Evolutionary conservation across 2,329 filamentous ascomycete genomes (phyloP).

Genomic region (Epicoccum nigrum): DNA sequence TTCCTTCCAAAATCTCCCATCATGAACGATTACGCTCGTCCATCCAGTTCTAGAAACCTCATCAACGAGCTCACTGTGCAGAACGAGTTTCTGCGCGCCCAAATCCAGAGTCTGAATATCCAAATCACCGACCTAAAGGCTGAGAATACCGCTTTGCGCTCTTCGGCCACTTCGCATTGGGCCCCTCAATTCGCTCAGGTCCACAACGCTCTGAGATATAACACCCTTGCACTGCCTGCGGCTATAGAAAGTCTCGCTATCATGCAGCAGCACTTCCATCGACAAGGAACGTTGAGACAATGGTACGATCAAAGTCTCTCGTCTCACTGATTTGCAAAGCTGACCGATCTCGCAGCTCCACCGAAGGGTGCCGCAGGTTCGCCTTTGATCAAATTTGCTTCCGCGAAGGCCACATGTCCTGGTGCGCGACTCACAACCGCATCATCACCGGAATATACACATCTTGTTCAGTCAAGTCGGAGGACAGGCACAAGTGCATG

Average conservation of each 20-base stretch:
- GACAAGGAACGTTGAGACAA: not conserved
- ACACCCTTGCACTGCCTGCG: not conserved
- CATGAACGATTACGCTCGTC: not conserved
- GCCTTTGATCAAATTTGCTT: constrained; percentile 7
- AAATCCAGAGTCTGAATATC: not conserved
- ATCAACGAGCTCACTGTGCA: not conserved
- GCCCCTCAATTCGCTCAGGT: not conserved
- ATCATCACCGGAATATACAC: constrained; percentile 2
- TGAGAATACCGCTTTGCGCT: not conserved
- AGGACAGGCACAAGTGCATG: not conserved
- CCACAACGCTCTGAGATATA: not conserved
- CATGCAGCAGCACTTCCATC: not conserved
- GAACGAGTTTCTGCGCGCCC: not conserved
- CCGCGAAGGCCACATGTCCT: constrained; percentile 5
- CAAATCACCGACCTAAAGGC: not conserved
- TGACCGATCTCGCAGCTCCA: not conserved
- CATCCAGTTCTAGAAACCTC: too few relatives aligned
- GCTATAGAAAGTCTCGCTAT: not conserved
- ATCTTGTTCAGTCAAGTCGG: not conserved
- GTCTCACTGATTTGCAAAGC: not conserved
- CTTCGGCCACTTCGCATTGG: too few relatives aligned
- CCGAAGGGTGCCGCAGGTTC: not conserved
- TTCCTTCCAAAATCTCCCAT: not conserved
- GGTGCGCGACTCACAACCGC: constrained; percentile 4
- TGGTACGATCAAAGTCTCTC: not conserved